Base-by-base conservation (phyloP, 495 filamentous ascomycete species). In the Talaromyces stipitatus region DNA sequence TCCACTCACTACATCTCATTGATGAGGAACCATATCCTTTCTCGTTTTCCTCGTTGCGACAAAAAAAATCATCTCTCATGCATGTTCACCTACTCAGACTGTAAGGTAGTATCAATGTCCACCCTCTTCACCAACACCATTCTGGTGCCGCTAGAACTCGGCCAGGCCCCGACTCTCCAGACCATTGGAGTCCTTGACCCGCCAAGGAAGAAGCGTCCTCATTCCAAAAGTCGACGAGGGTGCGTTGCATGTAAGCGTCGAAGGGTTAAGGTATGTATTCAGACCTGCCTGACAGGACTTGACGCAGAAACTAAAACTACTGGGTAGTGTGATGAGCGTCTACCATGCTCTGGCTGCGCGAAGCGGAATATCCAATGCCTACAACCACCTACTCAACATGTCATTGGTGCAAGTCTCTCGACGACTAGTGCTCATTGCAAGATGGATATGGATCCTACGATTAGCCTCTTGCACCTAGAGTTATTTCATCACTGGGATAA, bases 221-320 rank as follows among this genome's bases (percentile, higher is more conserved):
- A 50, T n/a, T 63, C 56, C 36, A 75, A 75, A 43, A 72, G 68
- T 27, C 62, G 69, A n/a, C 65, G 66, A 52, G 72, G 71, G 24
- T 73, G 69, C 52, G 26, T 66, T 7, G 66, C 69, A 62, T 73
- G 69, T 54, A 75, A 75, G 54, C 66, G 66, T 46, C 69, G 69
- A 20, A 22, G 71, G 30, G 63, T 73, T n/a, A n/a, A n/a, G n/a
- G n/a, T n/a, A n/a, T n/a, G n/a, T n/a, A n/a, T n/a, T n/a, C n/a
- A n/a, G n/a, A n/a, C n/a, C n/a, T n/a, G n/a, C n/a, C n/a, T n/a
- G n/a, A n/a, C n/a, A n/a, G n/a, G n/a, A n/a, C n/a, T n/a, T n/a
- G n/a, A n/a, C n/a, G n/a, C n/a, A n/a, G n/a, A n/a, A n/a, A n/a
- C n/a, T n/a, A n/a, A n/a, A n/a, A n/a, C n/a, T n/a, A n/a, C n/a